Conservation (phyloP, 257 asterid species). For the Fraxinus excelsior region DNA sequence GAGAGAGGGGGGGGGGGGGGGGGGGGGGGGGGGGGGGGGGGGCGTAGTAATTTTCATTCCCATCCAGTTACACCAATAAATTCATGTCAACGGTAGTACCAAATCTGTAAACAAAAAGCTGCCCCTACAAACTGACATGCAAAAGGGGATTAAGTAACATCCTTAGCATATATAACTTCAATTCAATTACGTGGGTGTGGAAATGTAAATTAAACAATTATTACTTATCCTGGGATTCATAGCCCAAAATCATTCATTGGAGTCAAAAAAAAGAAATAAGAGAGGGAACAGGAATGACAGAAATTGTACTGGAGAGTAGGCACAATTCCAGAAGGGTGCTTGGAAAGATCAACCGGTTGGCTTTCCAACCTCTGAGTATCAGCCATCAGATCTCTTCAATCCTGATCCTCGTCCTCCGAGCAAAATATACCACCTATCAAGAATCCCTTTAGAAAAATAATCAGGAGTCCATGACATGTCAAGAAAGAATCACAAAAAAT, state of each 20-base stretch:
- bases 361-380: conserved; percentile 5
- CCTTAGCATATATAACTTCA: not conserved
- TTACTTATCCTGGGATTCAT: not conserved
- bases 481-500: conserved; percentile 1
- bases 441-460: not conserved
- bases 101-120: not conserved
- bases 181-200: not conserved
- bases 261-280: not conserved
- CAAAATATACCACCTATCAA: conserved; percentile 5
- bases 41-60: not conserved
- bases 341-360: conserved; percentile 9
- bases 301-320: conserved; percentile 1
- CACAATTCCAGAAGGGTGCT: conserved; percentile 13
- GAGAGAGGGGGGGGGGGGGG: too few relatives aligned
- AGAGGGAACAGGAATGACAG: not conserved
- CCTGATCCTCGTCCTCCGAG: not conserved
- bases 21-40: too few relatives aligned
- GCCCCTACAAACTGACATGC: not conserved
- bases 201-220: not conserved
- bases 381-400: not conserved
- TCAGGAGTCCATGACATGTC: conserved; percentile 17
- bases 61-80: not conserved
- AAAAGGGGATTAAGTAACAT: not conserved
- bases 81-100: not conserved
- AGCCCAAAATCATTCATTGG: not conserved